Evolutionary conservation across 73 alveolate species (phyloP).

Genomic region (Symbiodinium natans): DNA sequence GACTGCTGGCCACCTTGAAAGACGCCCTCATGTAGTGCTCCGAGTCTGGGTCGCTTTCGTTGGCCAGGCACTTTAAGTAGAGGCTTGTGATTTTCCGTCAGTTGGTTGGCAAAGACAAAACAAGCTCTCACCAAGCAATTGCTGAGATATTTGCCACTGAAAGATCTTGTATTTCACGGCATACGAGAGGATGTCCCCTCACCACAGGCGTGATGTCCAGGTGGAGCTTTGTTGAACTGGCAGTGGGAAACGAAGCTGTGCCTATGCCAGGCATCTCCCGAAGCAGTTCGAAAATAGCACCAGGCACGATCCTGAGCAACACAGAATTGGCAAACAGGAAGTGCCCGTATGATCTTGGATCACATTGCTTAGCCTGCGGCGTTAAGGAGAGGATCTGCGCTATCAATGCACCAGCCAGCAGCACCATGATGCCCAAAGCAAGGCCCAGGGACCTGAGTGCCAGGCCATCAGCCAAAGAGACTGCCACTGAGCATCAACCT

Average conservation of each 20-base stretch:
- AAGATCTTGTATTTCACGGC: slow-evolving; percentile 41
- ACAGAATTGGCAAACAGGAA: neutral
- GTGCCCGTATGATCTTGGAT: neutral
- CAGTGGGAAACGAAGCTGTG: neutral
- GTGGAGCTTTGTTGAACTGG: neutral
- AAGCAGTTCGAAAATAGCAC: slow-evolving; percentile 29
- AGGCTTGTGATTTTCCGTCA: too few species aligned
- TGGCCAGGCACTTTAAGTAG: too few species aligned
- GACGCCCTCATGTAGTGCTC: too few species aligned
- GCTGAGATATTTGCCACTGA: slow-evolving; percentile 27
- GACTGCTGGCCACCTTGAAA: too few species aligned
- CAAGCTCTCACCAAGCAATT: too few species aligned
- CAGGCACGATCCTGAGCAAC: slow-evolving; percentile 31
- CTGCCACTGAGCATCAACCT: too few species aligned
- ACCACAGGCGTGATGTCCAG: neutral
- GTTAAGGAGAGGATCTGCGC: slow-evolving; percentile 24
- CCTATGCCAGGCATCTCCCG: slow-evolving; percentile 69
- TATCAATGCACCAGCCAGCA: slow-evolving; percentile 9
- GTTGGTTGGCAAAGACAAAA: too few species aligned
- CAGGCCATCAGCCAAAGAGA: too few species aligned
- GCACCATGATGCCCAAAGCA: slow-evolving; percentile 57
- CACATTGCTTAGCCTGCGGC: neutral
- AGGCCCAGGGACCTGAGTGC: neutral
- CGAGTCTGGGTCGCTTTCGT: too few species aligned
- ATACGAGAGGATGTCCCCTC: slow-evolving; percentile 41